phyloP scores from a whole-genome alignment of 106 monocot genomes.

The Dioscorea dumetorum region DNA sequence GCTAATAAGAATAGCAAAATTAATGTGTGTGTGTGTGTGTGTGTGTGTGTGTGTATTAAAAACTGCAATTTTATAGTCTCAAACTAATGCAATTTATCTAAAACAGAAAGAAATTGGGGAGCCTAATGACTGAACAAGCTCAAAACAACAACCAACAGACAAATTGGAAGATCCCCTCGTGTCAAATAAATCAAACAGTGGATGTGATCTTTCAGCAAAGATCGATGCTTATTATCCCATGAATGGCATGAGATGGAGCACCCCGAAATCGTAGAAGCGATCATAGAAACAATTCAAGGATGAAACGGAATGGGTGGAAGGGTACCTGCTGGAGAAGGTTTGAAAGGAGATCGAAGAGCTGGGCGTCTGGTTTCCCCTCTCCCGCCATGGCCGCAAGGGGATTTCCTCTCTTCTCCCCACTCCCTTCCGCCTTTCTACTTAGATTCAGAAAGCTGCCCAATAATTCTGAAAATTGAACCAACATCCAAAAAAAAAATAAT shows the following conservation, averaged over 20 bases:
- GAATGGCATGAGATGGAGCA: neutral
- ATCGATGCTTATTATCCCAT: neutral
- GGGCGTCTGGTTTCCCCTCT: constrained; percentile 2
- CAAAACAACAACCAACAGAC: no score
- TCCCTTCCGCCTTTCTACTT: no score
- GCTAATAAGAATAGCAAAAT: neutral
- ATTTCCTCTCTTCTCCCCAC: no score
- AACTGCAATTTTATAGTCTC: no score
- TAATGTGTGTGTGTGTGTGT: no score
- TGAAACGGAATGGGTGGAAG: neutral
- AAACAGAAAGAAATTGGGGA: neutral
- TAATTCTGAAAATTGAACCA: no score
- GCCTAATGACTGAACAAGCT: neutral
- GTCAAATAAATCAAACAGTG: no score
- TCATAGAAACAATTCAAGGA: neutral
- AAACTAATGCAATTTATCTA: neutral
- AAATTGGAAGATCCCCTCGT: no score
- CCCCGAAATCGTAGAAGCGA: neutral
- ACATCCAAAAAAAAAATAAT: no score
- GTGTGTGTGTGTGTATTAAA: no score
- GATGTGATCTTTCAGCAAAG: no score
- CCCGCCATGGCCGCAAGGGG: constrained; percentile 4
- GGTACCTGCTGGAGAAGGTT: constrained; percentile 11
- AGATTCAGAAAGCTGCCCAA: no score
- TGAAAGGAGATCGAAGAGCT: constrained; percentile 9